Evolutionary conservation across 768 basidiomycete species (phyloP), one percentile per base, ranked within the genome.

Genomic region (Amyloporia xantha): DNA sequence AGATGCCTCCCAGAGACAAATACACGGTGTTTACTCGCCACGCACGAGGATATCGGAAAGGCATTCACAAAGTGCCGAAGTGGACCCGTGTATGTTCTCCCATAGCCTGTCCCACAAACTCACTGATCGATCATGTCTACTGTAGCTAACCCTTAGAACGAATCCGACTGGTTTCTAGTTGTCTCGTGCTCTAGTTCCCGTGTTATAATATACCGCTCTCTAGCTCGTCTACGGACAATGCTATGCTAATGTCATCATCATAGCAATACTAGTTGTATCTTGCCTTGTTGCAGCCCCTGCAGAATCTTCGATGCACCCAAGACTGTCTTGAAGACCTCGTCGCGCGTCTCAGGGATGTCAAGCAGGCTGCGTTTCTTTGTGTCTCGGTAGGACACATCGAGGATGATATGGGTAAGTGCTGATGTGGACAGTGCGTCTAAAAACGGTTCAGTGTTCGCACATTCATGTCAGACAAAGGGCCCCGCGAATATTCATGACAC

Each of bases 61-160:
- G 91, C 21, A 91, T 96, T 42, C 94, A 98, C 70, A 94, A 94
- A 61, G 88, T 95, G 23, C 94, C 94, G n/a, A 95, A 96, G 62
- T 97, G 86, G 81, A 96, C 94, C 43, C 77, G 91, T 41, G 93
- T 94, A 56, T 51, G 86, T 70, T 23, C 23, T 37, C 2, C 36
- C 17, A 27, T 15, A 24, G 13, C 30, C 17, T 25, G 20, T 19
- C 38, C 27, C n/a, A 13, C 30, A 1, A 2, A 12, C 21, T 1
- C 9, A 10, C 9, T 20, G 19, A 25, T 44, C 19, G 4, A 41
- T 24, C 15, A 41, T 21, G 5, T 13, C 12, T 21, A 39, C 27
- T 3, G 7, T 25, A 93, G 94, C 64, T 93, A 52, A 93, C 94
- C 26, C 74, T 87, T 3, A 73, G 94, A 59, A 82, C 81, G 35